phyloP scores from a whole-genome alignment of 352 stramenopile species.

The Globisporangium apiculatum region DNA sequence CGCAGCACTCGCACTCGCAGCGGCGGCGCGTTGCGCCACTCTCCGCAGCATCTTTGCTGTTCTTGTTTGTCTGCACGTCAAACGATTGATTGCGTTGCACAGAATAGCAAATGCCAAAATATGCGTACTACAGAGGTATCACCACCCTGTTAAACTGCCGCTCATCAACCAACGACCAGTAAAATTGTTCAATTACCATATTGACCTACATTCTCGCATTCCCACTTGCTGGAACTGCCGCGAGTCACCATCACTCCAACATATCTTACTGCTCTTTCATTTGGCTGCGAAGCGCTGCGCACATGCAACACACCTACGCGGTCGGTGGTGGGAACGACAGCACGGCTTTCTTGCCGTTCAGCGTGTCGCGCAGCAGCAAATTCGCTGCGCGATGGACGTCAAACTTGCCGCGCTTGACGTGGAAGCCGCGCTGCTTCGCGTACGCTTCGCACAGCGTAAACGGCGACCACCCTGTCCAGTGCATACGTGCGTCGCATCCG shows the following conservation, averaged over 20 bases:
- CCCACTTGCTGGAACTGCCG: too few relatives aligned
- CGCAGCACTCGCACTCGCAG: too few relatives aligned
- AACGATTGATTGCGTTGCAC: not conserved
- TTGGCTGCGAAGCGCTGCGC: too few relatives aligned
- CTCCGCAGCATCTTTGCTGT: constrained; percentile 19
- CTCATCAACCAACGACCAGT: too few relatives aligned
- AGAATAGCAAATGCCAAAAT: too few relatives aligned
- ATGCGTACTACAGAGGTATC: not conserved
- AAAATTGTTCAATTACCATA: too few relatives aligned
- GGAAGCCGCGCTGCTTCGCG: constrained; percentile 64
- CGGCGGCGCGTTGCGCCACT: constrained; percentile 14
- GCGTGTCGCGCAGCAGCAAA: constrained; percentile 59
- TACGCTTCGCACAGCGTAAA: constrained; percentile 75
- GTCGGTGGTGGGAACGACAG: constrained; percentile 62
- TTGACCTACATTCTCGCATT: too few relatives aligned
- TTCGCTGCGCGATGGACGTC: constrained; percentile 78
- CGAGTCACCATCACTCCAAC: too few relatives aligned
- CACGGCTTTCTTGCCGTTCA: constrained; percentile 79
- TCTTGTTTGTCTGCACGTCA: not conserved
- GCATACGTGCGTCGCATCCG: not conserved
- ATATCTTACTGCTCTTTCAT: too few relatives aligned
- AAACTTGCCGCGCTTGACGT: constrained; percentile 61
- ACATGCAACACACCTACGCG: too few relatives aligned
- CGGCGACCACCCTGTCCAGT: constrained; percentile 48
- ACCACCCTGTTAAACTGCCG: not conserved